These are phyloP conservation scores for Ustilago trichophora DNA, from an alignment of 1,284 basidiomycete genomes.

Conservation along the genomic window DNA sequence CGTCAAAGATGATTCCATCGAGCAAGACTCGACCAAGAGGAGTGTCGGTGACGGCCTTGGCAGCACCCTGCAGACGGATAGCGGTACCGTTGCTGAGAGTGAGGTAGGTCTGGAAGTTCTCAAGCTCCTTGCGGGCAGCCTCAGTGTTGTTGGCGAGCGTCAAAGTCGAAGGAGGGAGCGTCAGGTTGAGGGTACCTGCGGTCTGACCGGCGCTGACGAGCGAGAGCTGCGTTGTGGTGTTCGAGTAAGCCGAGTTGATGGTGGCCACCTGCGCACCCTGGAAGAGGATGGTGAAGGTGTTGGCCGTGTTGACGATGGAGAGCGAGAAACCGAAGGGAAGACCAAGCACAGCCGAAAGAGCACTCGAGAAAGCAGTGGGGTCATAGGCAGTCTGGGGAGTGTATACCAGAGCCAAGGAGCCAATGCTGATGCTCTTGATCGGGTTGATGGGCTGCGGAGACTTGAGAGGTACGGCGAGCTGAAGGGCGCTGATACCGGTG, in stretches of 20 bases:
- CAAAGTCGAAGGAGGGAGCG: conserved; percentile 73
- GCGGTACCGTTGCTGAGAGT: conserved; percentile 70
- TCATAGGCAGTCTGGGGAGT: conserved; percentile 72
- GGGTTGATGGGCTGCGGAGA: conserved; percentile 73
- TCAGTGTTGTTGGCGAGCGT: conserved; percentile 71
- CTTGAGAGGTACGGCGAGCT: conserved; percentile 74
- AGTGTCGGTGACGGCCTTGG: conserved; percentile 75
- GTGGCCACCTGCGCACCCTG: conserved; percentile 72
- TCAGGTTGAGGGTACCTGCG: conserved; percentile 75
- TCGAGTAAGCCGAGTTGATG: conserved; percentile 51
- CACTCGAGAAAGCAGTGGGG: conserved; percentile 73
- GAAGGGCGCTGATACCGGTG: conserved; percentile 73
- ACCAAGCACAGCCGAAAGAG: conserved; percentile 74
- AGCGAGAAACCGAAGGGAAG: conserved; percentile 81
- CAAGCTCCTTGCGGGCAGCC: conserved; percentile 62
- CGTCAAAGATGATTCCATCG: conserved; percentile 79
- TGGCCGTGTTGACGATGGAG: conserved; percentile 75
- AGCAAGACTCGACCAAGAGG: conserved; percentile 76
- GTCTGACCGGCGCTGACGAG: conserved; percentile 71
- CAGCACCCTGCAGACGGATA: conserved; percentile 75
- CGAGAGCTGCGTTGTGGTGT: conserved; percentile 38
- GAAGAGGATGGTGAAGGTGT: conserved; percentile 73
- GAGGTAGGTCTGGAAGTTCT: conserved; percentile 65
- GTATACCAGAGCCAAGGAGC: conserved; percentile 74
- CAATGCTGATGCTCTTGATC: conserved; percentile 76